Conservation (phyloP, 495 filamentous ascomycete species). For the Neurospora discreta region DNA sequence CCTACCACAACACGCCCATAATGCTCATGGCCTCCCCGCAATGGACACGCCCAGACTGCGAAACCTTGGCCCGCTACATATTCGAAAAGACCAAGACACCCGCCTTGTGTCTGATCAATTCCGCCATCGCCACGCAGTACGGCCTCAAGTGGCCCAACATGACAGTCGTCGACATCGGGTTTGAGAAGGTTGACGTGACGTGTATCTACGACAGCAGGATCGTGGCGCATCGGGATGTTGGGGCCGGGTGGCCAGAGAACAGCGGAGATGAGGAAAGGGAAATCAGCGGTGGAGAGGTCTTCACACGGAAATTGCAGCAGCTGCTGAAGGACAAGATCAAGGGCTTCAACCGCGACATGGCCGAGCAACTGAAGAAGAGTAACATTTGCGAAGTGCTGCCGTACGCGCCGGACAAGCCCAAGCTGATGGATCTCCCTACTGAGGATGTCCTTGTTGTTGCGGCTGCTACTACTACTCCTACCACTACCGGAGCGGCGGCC, state of each 20-base stretch:
- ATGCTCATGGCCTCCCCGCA: slow-evolving; percentile 75
- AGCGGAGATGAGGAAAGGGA: slow-evolving; percentile 48
- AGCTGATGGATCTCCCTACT: slow-evolving; percentile 38
- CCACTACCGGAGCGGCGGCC: slow-evolving; percentile 17
- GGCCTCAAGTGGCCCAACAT: slow-evolving; percentile 67
- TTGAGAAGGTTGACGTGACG: slow-evolving; percentile 82
- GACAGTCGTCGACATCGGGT: slow-evolving; percentile 82
- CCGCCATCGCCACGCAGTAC: slow-evolving; percentile 70
- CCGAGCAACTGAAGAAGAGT: slow-evolving; percentile 87
- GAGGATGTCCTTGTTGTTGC: slow-evolving; percentile 50
- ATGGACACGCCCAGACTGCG: slow-evolving; percentile 76
- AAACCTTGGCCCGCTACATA: slow-evolving; percentile 76
- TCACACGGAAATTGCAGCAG: slow-evolving; percentile 64
- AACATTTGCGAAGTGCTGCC: slow-evolving; percentile 81
- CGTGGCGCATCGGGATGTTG: slow-evolving; percentile 28
- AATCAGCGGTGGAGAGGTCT: slow-evolving; percentile 75
- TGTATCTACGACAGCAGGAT: slow-evolving; percentile 71
- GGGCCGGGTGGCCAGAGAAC: slow-evolving; percentile 5
- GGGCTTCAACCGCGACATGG: slow-evolving; percentile 75
- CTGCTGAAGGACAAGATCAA: slow-evolving; percentile 48
- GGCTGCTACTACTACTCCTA: slow-evolving; percentile 36
- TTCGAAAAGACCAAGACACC: slow-evolving; percentile 96
- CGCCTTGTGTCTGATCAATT: slow-evolving; percentile 75
- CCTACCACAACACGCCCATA: slow-evolving; percentile 83
- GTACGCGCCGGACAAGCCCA: slow-evolving; percentile 46